A percentile compares a stretch with the other conserved stretches of the same genome.
Conservation (phyloP, 2,329 filamentous ascomycete species). For the Fusarium mangiferae region DNA sequence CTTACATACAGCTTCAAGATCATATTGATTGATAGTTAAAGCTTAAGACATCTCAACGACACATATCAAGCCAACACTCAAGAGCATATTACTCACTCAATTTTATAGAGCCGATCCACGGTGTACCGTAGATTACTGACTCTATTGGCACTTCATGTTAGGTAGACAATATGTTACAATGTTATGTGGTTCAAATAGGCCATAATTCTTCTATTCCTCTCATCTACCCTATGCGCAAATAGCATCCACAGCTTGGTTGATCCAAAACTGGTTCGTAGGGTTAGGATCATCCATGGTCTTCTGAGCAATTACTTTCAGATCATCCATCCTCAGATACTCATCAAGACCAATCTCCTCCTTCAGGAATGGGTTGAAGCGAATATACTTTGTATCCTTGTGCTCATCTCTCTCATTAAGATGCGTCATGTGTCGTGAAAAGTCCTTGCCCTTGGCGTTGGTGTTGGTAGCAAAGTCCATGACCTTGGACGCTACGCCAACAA, state of each 20-base stretch:
- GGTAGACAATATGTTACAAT: fast-evolving
- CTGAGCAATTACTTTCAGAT: not conserved
- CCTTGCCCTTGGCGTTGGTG: slow-evolving; percentile 35
- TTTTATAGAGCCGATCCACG: fast-evolving
- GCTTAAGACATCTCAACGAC: no score
- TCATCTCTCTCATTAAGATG: slow-evolving; percentile 7
- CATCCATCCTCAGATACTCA: slow-evolving; percentile 18
- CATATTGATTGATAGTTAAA: no score
- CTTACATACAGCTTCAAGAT: no score
- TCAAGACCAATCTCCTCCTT: slow-evolving; percentile 23
- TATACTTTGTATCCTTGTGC: slow-evolving; percentile 15
- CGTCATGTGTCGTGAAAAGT: slow-evolving; percentile 28
- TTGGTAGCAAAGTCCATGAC: slow-evolving; percentile 37
- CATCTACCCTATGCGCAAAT: not conserved
- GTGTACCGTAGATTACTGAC: fast-evolving
- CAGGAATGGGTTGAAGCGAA: slow-evolving; percentile 12
- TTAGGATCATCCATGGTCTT: not conserved
- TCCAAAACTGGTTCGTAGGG: not conserved
- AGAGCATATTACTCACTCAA: fast-evolving
- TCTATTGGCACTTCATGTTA: not conserved
- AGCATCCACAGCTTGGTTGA: not conserved
- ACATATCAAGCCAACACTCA: no score
- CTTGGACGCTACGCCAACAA: slow-evolving; percentile 14
- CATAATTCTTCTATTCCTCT: fast-evolving
- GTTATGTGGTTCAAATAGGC: fast-evolving